These are phyloP conservation scores for Coffea eugenioides DNA, from an alignment of 257 asterid genomes.

Conservation along the genomic window DNA sequence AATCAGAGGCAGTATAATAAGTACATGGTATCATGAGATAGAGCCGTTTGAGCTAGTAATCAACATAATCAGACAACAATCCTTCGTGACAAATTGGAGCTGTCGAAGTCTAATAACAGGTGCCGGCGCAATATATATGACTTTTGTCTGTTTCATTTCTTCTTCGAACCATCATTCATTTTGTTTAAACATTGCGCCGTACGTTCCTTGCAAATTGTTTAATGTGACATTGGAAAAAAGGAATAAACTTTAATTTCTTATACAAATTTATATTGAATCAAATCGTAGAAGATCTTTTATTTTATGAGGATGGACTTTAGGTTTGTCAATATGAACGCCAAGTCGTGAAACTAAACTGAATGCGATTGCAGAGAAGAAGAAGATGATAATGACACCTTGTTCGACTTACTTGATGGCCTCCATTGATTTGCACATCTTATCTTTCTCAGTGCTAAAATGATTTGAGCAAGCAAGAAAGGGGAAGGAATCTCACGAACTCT, in stretches of 20 bases:
- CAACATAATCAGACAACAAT: no score
- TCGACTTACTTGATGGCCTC: not conserved
- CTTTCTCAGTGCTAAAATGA: not conserved
- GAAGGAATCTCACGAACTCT: not conserved
- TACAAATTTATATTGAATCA: not conserved
- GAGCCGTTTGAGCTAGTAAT: no score
- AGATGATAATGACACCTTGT: not conserved
- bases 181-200: not conserved
- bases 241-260: not conserved
- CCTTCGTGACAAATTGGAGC: no score
- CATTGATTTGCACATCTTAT: not conserved
- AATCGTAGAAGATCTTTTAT: conserved; percentile 11
- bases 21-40: no score
- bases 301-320: not conserved
- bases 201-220: not conserved
- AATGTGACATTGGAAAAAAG: not conserved
- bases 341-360: not conserved
- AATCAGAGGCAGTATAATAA: no score
- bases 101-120: no score
- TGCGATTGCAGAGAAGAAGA: no score
- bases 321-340: not conserved
- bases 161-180: not conserved
- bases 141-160: not conserved
- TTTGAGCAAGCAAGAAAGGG: not conserved
- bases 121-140: not conserved